Percentiles rank a stretch among this genome's conserved stretches.
Evolutionary conservation across 805 yeast species (phyloP).

Genomic region (Metschnikowia anglica): DNA sequence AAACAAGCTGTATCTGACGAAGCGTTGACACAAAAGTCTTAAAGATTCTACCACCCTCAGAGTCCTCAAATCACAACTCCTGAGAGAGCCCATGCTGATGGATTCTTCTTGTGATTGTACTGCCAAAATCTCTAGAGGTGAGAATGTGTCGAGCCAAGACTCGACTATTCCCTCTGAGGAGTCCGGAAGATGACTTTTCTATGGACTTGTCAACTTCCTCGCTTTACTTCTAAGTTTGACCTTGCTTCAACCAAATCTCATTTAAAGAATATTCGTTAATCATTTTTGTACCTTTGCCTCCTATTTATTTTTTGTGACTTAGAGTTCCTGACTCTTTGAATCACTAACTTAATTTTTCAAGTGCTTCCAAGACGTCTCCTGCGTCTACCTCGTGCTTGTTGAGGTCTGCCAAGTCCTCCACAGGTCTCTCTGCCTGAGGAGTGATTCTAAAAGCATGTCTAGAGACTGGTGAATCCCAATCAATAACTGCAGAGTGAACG

Average conservation of each 20-base stretch:
- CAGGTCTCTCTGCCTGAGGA: constrained; percentile 71
- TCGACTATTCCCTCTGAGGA: neutral
- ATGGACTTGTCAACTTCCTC: no score
- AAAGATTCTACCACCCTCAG: no score
- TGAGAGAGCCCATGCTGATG: no score
- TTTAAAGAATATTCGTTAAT: neutral
- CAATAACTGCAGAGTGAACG: constrained; percentile 66
- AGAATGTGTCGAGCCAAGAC: neutral
- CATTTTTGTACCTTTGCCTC: neutral
- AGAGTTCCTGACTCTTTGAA: constrained; percentile 6
- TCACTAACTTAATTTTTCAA: constrained; percentile 10
- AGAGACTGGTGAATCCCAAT: constrained; percentile 59
- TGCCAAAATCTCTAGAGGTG: no score
- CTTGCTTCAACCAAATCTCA: neutral
- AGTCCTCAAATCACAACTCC: no score
- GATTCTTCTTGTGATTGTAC: no score
- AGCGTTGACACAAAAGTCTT: no score
- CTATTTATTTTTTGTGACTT: neutral
- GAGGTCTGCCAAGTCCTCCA: constrained; percentile 40
- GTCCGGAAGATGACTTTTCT: no score
- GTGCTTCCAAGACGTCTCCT: constrained; percentile 19
- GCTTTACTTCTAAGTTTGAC: no score
- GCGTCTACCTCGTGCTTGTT: constrained; percentile 25
- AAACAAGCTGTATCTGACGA: no score
- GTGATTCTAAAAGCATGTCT: constrained; percentile 77